A percentile compares a stretch with the other conserved stretches of the same genome.
Conservation (phyloP, 805 yeast species). For the Yarrowia bubula region DNA sequence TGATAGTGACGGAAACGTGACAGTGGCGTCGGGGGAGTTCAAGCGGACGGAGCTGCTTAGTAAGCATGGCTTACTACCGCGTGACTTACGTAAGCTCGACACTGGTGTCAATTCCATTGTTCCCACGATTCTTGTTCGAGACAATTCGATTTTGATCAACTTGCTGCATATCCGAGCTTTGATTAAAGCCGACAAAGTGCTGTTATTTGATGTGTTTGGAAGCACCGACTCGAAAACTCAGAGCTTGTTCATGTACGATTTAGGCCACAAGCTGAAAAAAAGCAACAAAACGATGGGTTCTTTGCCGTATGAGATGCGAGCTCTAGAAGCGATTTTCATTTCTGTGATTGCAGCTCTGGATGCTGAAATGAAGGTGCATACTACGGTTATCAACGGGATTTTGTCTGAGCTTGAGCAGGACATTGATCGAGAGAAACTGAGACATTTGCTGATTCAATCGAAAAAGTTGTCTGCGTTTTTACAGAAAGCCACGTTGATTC, state of each 20-base stretch:
- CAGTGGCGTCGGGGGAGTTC: slow-evolving; percentile 67
- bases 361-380: slow-evolving; percentile 83
- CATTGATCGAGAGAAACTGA: slow-evolving; percentile 73
- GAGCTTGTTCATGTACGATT: slow-evolving; percentile 76
- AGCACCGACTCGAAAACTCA: slow-evolving; percentile 60
- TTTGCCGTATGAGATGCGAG: slow-evolving; percentile 86
- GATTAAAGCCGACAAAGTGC: slow-evolving; percentile 73
- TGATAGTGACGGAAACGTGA: slow-evolving; percentile 64
- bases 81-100: slow-evolving; percentile 89
- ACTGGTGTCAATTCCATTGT: slow-evolving; percentile 77
- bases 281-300: slow-evolving; percentile 42
- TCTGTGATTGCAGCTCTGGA: slow-evolving; percentile 75
- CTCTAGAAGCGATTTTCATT: slow-evolving; percentile 81
- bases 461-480: slow-evolving; percentile 80
- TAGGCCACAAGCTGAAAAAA: slow-evolving; percentile 62
- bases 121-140: slow-evolving; percentile 81
- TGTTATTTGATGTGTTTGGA: slow-evolving; percentile 76
- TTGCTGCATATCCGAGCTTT: slow-evolving; percentile 86
- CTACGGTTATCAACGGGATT: slow-evolving; percentile 69
- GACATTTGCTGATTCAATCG: slow-evolving; percentile 76
- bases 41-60: slow-evolving; percentile 70
- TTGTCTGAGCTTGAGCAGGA: slow-evolving; percentile 75
- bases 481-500: slow-evolving; percentile 75
- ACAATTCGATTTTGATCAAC: slow-evolving; percentile 74
- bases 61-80: slow-evolving; percentile 75